These are phyloP conservation scores for Hymenoscyphus fructigenus DNA, from an alignment of 2,329 filamentous ascomycete species.

Conservation along the genomic window DNA sequence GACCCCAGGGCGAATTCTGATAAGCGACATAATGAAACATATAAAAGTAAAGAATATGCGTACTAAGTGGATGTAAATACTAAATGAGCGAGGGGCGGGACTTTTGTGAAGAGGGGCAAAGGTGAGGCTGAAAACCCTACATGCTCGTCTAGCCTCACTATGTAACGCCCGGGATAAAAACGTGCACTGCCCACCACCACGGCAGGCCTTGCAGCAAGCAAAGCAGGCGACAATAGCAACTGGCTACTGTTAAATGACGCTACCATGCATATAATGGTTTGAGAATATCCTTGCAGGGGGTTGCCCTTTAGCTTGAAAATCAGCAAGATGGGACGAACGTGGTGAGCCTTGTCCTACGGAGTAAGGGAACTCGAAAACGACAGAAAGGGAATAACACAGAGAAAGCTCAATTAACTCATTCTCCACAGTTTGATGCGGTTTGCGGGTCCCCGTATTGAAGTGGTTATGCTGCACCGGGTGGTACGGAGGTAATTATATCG, in stretches of 20 bases:
- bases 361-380: too few species aligned
- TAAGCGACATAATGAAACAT: background rate
- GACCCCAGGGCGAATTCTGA: background rate
- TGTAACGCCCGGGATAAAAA: background rate
- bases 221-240: background rate
- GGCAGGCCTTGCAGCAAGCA: background rate
- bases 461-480: too few species aligned
- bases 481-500: too few species aligned
- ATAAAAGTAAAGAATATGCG: background rate
- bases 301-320: background rate
- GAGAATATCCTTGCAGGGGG: background rate
- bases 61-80: background rate
- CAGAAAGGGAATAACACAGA: too few species aligned
- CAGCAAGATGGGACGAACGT: background rate
- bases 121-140: background rate
- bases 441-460: too few species aligned
- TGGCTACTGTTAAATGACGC: background rate
- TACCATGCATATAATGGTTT: background rate
- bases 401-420: too few species aligned
- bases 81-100: background rate
- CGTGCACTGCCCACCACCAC: background rate
- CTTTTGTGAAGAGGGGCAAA: background rate
- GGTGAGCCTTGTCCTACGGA: background rate
- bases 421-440: too few species aligned
- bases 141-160: background rate